These are phyloP conservation scores for Populus euphratica DNA, from an alignment of 345 rosid genomes.

Conservation along the genomic window DNA sequence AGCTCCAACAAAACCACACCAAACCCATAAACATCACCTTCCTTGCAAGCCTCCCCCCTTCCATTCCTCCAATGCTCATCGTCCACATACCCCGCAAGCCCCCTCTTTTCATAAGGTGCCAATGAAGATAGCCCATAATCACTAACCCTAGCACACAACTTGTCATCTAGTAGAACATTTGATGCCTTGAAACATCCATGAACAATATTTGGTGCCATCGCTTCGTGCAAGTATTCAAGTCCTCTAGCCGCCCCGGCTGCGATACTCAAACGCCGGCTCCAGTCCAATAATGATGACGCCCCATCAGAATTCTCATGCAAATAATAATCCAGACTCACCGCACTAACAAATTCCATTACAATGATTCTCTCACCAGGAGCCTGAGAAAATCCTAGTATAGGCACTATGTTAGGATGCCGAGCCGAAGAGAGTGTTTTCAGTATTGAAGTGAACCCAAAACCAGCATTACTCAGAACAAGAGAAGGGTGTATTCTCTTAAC, in stretches of 20 bases:
- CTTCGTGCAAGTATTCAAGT: constrained; percentile 60
- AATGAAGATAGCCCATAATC: constrained; percentile 72
- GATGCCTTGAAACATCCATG: constrained; percentile 72
- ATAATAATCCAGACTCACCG: constrained; percentile 44
- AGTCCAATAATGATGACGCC: constrained; percentile 43
- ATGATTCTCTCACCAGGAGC: constrained; percentile 88
- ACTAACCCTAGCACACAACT: constrained; percentile 43
- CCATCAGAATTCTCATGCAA: constrained; percentile 49
- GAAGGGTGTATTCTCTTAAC: constrained; percentile 74
- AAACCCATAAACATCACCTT: constrained; percentile 71
- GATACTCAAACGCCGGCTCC: constrained; percentile 56
- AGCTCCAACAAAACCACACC: constrained; percentile 82
- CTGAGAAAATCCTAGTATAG: constrained; percentile 63
- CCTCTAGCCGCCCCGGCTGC: constrained; percentile 76
- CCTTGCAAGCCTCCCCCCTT: constrained; percentile 47
- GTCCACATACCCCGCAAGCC: constrained; percentile 49
- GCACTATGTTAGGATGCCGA: constrained; percentile 58
- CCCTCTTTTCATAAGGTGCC: constrained; percentile 49
- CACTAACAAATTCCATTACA: constrained; percentile 49
- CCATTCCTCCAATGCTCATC: constrained; percentile 49
- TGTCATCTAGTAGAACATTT: constrained; percentile 56
- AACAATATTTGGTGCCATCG: constrained; percentile 41
- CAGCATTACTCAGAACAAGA: constrained; percentile 63
- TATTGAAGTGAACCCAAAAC: constrained; percentile 56
- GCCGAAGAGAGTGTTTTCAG: constrained; percentile 61